Percentiles rank a stretch among this genome's conserved stretches.
Evolutionary conservation across 1,284 basidiomycete species (phyloP).

Genomic region (Singerocomus inundabilis): DNA sequence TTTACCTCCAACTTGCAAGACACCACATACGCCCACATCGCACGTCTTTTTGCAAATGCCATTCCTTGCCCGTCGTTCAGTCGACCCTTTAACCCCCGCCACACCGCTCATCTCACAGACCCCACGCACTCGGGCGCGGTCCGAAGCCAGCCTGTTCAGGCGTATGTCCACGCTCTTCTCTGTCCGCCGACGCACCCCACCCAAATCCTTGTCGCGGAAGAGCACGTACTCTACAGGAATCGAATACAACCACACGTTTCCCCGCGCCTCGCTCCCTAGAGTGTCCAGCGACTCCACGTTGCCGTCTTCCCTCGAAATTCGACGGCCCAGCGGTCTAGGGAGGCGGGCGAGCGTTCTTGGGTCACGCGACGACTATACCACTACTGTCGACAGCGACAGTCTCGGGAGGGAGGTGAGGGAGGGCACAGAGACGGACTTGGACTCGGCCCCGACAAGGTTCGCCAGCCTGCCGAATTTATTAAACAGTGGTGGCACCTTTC

Average conservation of each 20-base stretch:
- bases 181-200: constrained; percentile 20
- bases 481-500: constrained; percentile 5
- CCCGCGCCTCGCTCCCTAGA: constrained; percentile 19
- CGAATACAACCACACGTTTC: constrained; percentile 16
- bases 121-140: constrained; percentile 23
- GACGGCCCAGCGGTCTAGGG: constrained; percentile 32
- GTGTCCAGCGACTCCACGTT: constrained; percentile 23
- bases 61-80: constrained; percentile 32
- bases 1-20: background rate
- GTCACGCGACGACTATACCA: constrained; percentile 13
- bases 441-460: constrained; percentile 3
- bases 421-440: no score
- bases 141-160: constrained; percentile 28
- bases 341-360: constrained; percentile 30
- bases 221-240: constrained; percentile 14
- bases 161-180: constrained; percentile 31
- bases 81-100: constrained; percentile 21
- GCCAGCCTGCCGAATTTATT: constrained; percentile 23
- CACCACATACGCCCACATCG: background rate
- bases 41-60: constrained; percentile 20
- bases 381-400: constrained; percentile 14
- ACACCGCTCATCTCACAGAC: constrained; percentile 7
- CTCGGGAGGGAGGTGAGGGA: constrained; percentile 2
- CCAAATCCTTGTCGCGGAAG: constrained; percentile 15
- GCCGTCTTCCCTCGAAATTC: constrained; percentile 33